These are phyloP conservation scores for Draba incana DNA, from an alignment of 345 rosid species.

Conservation along the genomic window DNA sequence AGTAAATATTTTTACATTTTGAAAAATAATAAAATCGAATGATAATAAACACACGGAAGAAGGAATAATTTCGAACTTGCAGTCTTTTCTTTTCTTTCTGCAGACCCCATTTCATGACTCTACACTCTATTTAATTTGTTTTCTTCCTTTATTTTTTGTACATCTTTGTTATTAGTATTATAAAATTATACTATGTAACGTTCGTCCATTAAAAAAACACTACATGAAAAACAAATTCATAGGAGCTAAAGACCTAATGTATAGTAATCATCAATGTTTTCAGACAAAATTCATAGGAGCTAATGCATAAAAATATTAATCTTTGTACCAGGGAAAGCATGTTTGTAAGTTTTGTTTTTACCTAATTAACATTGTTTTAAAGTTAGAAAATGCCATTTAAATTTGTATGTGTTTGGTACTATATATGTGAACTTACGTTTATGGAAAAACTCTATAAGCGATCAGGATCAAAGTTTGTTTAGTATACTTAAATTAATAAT, in stretches of 20 bases:
- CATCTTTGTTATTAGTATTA: background rate
- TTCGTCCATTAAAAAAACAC: background rate
- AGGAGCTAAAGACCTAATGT: background rate
- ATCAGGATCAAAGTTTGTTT: background rate
- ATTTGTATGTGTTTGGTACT: background rate
- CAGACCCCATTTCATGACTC: constrained; percentile 51
- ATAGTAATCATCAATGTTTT: background rate
- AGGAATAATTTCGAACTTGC: constrained; percentile 82
- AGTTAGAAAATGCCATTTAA: background rate
- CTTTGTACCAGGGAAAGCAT: background rate
- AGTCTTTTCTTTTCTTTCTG: constrained; percentile 54
- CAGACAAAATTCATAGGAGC: too few relatives aligned
- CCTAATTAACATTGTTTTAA: too few relatives aligned
- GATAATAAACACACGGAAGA: constrained; percentile 56
- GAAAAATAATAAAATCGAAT: constrained; percentile 52
- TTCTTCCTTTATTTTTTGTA: background rate
- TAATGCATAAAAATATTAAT: too few relatives aligned
- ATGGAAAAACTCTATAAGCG: background rate
- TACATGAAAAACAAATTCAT: background rate
- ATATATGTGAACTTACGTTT: background rate
- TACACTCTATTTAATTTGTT: constrained; percentile 19
- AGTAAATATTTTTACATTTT: constrained; percentile 15
- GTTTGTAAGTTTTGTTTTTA: background rate
- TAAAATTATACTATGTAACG: constrained; percentile 1
- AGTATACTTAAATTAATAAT: background rate